A percentile compares a stretch with the other conserved stretches of the same genome.
phyloP scores from a whole-genome alignment of 148 eudicot genomes.

The Suaeda aralocaspica region DNA sequence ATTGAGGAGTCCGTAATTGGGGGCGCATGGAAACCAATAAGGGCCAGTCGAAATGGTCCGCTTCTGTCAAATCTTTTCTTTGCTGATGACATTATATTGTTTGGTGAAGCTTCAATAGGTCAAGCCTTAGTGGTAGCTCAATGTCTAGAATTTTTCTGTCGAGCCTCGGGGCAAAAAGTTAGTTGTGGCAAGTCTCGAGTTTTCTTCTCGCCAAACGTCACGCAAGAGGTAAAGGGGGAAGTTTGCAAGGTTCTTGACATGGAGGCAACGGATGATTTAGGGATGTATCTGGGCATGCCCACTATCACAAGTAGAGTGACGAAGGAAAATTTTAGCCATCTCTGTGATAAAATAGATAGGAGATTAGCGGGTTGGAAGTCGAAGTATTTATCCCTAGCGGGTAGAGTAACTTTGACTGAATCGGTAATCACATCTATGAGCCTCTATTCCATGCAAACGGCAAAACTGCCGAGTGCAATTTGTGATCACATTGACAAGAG shows the following conservation, averaged over 20 bases:
- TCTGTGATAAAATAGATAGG: neutral
- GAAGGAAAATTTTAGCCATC: neutral
- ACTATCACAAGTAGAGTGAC: neutral
- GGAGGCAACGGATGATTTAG: neutral
- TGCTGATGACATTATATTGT: neutral
- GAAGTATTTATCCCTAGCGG: neutral
- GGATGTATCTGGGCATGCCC: neutral
- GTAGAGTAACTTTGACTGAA: neutral
- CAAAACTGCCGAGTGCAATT: too few relatives aligned
- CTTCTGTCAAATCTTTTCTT: neutral
- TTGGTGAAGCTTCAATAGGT: neutral
- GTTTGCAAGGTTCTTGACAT: too few relatives aligned
- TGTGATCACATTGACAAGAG: too few relatives aligned
- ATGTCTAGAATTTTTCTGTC: neutral
- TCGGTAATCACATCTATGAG: neutral
- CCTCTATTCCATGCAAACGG: neutral
- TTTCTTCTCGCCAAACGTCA: neutral
- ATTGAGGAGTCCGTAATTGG: neutral
- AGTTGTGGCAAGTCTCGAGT: neutral
- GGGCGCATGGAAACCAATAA: neutral
- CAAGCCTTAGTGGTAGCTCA: neutral
- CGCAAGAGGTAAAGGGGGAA: too few relatives aligned
- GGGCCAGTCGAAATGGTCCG: neutral
- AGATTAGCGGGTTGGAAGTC: neutral
- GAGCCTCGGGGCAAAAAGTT: neutral